Evolutionary conservation across 495 filamentous ascomycete species (phyloP).

Genomic region (Tuber calosporum): DNA sequence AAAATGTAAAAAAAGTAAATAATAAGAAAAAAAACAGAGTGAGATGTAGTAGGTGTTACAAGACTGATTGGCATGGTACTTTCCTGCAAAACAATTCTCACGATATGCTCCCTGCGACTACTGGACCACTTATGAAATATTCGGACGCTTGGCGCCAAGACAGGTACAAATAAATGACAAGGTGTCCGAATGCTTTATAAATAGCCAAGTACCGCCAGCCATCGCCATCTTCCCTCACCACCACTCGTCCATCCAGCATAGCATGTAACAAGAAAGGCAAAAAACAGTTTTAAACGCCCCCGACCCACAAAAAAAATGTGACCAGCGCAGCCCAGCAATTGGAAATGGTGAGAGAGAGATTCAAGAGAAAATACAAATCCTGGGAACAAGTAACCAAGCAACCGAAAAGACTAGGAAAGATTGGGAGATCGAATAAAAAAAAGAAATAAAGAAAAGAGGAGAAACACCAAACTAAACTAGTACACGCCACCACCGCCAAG

Average conservation of each 20-base stretch:
- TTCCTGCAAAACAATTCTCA: neutral
- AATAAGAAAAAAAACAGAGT: neutral
- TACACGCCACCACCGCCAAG: slow-evolving; percentile 19
- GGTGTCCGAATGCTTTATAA: too few species aligned
- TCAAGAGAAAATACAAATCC: neutral
- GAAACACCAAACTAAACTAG: slow-evolving; percentile 4
- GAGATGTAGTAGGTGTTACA: neutral
- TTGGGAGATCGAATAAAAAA: slow-evolving; percentile 11
- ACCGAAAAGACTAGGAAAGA: neutral
- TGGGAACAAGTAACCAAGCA: neutral
- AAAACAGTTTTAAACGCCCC: slow-evolving; percentile 3
- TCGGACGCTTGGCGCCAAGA: too few species aligned
- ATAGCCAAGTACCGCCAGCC: neutral
- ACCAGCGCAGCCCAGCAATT: neutral
- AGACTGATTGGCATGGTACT: neutral
- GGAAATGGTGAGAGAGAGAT: neutral
- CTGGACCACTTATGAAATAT: neutral
- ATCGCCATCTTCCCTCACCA: neutral
- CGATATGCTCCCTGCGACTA: neutral
- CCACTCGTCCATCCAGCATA: neutral
- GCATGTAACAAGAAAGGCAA: slow-evolving; percentile 1
- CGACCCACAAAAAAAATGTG: neutral
- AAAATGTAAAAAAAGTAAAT: neutral
- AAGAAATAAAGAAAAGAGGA: slow-evolving; percentile 14
- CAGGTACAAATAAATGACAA: too few species aligned